Conservation (phyloP, 2,329 filamentous ascomycete species). For the Talaromyces albobiverticillius region DNA sequence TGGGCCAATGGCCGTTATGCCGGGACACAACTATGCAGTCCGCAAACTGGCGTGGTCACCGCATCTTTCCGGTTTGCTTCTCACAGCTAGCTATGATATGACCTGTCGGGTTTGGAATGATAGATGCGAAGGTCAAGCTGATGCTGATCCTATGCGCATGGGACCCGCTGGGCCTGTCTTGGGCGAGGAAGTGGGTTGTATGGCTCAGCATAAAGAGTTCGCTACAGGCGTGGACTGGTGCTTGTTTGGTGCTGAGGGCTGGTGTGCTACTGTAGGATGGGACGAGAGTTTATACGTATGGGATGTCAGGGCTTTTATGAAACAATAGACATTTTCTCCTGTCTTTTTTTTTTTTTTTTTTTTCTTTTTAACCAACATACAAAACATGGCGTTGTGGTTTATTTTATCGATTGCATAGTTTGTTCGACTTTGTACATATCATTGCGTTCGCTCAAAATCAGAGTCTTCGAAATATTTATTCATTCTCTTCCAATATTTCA, state of each 20-base stretch:
- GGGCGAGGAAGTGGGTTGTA: conserved; percentile 74
- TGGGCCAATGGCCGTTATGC: conserved; percentile 70
- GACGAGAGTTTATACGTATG: conserved; percentile 88
- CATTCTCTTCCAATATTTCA: too few relatives aligned
- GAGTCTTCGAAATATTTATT: too few relatives aligned
- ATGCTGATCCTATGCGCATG: conserved; percentile 38
- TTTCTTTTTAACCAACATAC: conserved; percentile 16
- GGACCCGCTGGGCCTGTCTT: conserved; percentile 41
- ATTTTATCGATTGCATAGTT: background rate
- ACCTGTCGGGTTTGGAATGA: conserved; percentile 93
- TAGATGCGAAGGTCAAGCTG: conserved; percentile 50
- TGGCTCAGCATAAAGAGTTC: conserved; percentile 94
- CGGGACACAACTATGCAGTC: conserved; percentile 89
- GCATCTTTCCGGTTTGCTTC: conserved; percentile 81
- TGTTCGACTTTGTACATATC: too few relatives aligned
- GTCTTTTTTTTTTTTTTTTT: conserved; percentile 25
- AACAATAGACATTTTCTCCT: conserved; percentile 19
- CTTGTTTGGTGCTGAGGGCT: conserved; percentile 89
- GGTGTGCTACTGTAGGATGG: conserved; percentile 94
- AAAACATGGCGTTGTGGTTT: conserved; percentile 2
- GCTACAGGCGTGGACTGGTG: conserved; percentile 98
- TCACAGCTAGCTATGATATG: conserved; percentile 97
- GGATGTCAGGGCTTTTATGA: conserved; percentile 74
- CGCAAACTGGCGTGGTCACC: conserved; percentile 86
- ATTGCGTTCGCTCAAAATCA: too few relatives aligned